These are phyloP conservation scores for Dissophora ornata DNA, from an alignment of 192 early-diverging fungal genomes.

Conservation along the genomic window DNA sequence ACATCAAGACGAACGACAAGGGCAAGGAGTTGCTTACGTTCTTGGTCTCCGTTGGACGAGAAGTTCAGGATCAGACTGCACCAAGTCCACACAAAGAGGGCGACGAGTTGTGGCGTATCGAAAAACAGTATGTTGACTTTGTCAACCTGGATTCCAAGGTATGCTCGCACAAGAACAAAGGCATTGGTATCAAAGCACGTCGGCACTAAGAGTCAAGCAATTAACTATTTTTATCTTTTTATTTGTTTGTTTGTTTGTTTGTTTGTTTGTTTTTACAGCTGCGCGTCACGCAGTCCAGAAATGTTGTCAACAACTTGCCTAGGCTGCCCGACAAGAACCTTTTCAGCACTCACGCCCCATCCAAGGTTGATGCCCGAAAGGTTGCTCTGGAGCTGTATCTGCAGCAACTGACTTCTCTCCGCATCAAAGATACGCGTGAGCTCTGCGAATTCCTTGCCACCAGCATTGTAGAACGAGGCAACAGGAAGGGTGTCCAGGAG, in stretches of 20 bases:
- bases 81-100: conserved; percentile 57
- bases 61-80: conserved; percentile 35
- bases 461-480: conserved; percentile 65
- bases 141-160: conserved; percentile 83
- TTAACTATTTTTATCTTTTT: conserved; percentile 10
- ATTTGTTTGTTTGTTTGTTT: not conserved
- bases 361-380: conserved; percentile 90
- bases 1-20: conserved; percentile 80
- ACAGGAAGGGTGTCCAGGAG: conserved; percentile 48
- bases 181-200: too few relatives aligned
- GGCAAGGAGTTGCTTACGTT: conserved; percentile 80
- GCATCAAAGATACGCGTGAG: conserved; percentile 68
- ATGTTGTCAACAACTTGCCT: conserved; percentile 66
- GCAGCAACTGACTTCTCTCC: conserved; percentile 73
- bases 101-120: conserved; percentile 80
- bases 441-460: conserved; percentile 83
- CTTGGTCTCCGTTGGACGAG: conserved; percentile 61
- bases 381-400: conserved; percentile 86
- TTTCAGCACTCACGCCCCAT: conserved; percentile 82
- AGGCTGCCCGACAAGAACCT: conserved; percentile 88
- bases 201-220: too few relatives aligned
- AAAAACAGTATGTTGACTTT: conserved; percentile 92
- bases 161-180: too few relatives aligned
- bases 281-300: conserved; percentile 55
- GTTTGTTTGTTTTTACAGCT: too few relatives aligned